Evolutionary conservation across 495 filamentous ascomycete species (phyloP), one percentile per base, ranked within the genome.

Genomic region (Astrothelium macrocarpum): DNA sequence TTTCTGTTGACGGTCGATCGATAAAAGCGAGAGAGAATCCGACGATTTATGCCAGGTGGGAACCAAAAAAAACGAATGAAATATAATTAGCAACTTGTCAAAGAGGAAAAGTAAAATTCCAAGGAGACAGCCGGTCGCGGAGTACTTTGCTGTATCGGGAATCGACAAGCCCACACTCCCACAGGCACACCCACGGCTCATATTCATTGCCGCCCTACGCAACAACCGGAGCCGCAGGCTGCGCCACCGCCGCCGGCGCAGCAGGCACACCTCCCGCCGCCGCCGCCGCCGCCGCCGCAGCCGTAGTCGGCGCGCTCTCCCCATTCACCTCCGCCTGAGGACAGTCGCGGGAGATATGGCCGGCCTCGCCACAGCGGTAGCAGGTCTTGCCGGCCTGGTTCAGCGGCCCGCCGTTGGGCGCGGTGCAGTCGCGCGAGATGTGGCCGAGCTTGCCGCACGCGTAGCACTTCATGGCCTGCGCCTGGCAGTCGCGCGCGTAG

Each of bases 391-490:
- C 93, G 66, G 89, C 91, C 67, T 90, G 91, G 83, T 91, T 96
- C 68, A 97, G 82, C 36, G 92, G 91, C 25, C 95, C 95, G 56
- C 95, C 95, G 75, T 97, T 97, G 62, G 95, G 95, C 60, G 95
- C 90, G 26, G 91, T 96, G 80, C 94, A 99, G 78, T 99, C 94
- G 67, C 93, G 87, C 26, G 90, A 96, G 76, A 97, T 97, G 79
- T 98, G 94, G 53, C 94, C 94, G 59, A 96, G 84, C 79, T 98
- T 98, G 73, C 95, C 95, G 75, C 95, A 99, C 67, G 95, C 93
- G 76, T 97, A 99, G 84, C 95, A 99, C 78, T 99, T 99, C 91
- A 96, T 96, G 62, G 93, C 91, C 79, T 97, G 95, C 66, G 94
- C 94, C 79, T 99, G 95, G 81, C 95, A 99, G 75, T 99, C 95